phyloP scores from a whole-genome alignment of 768 basidiomycete genomes.

The Rhizopogon salebrosus region DNA sequence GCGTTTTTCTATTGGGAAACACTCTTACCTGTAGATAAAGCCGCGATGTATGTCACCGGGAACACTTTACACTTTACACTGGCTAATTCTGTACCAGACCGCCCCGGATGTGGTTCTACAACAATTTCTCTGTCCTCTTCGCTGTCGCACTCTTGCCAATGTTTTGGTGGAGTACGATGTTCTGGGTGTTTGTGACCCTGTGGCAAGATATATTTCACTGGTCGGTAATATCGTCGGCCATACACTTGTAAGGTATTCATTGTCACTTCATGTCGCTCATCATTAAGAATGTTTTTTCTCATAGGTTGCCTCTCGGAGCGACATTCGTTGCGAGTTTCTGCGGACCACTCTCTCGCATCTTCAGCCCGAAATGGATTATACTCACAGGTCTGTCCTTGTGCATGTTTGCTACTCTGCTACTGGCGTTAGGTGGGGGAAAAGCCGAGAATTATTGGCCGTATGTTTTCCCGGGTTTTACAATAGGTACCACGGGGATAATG shows the following conservation, averaged over 20 bases:
- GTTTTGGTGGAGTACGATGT: conserved; percentile 36
- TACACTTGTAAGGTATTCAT: conserved; percentile 31
- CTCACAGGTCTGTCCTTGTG: conserved; percentile 35
- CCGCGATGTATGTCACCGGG: conserved; percentile 34
- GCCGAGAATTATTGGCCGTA: conserved; percentile 41
- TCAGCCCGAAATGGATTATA: conserved; percentile 41
- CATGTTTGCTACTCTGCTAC: conserved; percentile 34
- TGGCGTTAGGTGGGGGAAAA: conserved; percentile 36
- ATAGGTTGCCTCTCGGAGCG: conserved; percentile 38
- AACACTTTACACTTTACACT: background rate
- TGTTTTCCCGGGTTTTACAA: conserved; percentile 43
- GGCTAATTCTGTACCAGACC: conserved; percentile 22
- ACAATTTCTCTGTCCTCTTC: conserved; percentile 36
- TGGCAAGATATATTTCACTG: conserved; percentile 40
- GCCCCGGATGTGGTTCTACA: conserved; percentile 37
- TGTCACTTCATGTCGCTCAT: conserved; percentile 5
- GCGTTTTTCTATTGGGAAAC: conserved; percentile 51
- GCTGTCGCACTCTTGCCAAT: conserved; percentile 34
- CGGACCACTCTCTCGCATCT: conserved; percentile 31
- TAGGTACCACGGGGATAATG: conserved; percentile 43
- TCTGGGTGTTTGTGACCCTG: conserved; percentile 28
- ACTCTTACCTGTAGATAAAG: conserved; percentile 31
- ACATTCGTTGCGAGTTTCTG: conserved; percentile 33
- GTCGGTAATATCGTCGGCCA: conserved; percentile 33
- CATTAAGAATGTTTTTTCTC: background rate